Percentiles rank a stretch among this genome's conserved stretches.
Conservation (phyloP, 768 basidiomycete genomes). For the Psilocybe cyanescens region DNA sequence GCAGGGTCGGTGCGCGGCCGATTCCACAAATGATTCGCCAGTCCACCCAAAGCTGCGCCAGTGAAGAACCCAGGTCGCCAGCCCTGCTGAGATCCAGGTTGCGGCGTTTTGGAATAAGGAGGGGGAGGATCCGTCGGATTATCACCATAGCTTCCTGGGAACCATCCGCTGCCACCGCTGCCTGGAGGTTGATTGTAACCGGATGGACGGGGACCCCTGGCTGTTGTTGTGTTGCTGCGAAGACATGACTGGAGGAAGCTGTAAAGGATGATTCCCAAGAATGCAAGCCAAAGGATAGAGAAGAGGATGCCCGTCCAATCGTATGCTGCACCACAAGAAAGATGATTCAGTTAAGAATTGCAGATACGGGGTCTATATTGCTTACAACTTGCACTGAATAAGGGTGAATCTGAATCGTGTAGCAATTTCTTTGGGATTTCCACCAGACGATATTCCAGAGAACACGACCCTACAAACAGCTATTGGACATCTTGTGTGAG, state of each 20-base stretch:
- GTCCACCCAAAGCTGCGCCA: constrained; percentile 74
- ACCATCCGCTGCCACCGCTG: constrained; percentile 47
- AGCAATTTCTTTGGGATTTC: constrained; percentile 60
- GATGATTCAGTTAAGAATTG: neutral
- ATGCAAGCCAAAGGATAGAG: constrained; percentile 56
- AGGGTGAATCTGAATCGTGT: constrained; percentile 34
- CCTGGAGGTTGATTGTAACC: constrained; percentile 40
- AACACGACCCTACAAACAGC: constrained; percentile 72
- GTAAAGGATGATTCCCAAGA: constrained; percentile 59
- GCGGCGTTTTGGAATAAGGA: constrained; percentile 55
- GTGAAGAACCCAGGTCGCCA: constrained; percentile 87
- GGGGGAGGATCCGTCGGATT: constrained; percentile 49
- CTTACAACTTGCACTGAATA: constrained; percentile 34
- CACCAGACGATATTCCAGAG: constrained; percentile 81
- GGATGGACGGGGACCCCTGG: constrained; percentile 34
- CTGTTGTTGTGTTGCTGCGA: constrained; percentile 25
- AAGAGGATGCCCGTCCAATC: constrained; percentile 55
- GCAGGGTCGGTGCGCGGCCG: constrained; percentile 27
- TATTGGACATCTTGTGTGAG: neutral
- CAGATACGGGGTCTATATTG: neutral
- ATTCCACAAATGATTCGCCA: constrained; percentile 64
- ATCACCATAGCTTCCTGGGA: constrained; percentile 49
- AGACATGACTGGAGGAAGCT: constrained; percentile 61
- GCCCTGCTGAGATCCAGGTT: constrained; percentile 27
- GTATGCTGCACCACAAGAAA: constrained; percentile 37